phyloP scores from a whole-genome alignment of 2,329 filamentous ascomycete species.

The Fusarium nurragi region DNA sequence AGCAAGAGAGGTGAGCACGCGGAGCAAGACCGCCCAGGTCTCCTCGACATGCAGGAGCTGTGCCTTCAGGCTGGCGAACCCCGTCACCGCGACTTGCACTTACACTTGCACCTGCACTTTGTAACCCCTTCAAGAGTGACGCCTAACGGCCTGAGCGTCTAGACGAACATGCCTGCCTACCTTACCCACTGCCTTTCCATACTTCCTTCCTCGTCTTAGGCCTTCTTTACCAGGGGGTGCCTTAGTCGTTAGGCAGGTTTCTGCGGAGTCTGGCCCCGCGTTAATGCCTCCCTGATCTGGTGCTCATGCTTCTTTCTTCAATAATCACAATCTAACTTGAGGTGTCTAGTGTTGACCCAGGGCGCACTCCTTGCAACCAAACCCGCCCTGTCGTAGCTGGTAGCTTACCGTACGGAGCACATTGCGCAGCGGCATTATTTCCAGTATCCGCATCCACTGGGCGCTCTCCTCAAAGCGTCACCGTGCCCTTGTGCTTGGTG shows the following conservation, averaged over 20 bases:
- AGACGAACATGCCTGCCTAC: slow-evolving; percentile 19
- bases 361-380: slow-evolving; percentile 11
- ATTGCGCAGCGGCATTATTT: slow-evolving; percentile 7
- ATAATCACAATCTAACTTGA: background rate
- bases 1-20: background rate
- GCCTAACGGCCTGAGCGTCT: too few relatives aligned
- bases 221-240: background rate
- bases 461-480: background rate
- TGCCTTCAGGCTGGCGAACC: background rate
- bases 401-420: slow-evolving; percentile 14
- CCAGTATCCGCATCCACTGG: slow-evolving; percentile 13
- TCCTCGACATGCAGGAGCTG: background rate
- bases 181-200: background rate
- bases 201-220: background rate
- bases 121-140: too few relatives aligned
- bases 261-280: background rate
- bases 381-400: background rate
- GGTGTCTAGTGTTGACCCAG: slow-evolving; percentile 14
- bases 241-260: slow-evolving; percentile 10
- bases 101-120: background rate
- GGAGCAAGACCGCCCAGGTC: slow-evolving; percentile 8
- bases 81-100: slow-evolving; percentile 10
- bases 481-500: slow-evolving; percentile 11
- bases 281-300: slow-evolving; percentile 11
- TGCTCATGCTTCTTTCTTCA: background rate